Base-by-base conservation (phyloP, 176 grass and related monocot genomes). In the Avena sativa region DNA sequence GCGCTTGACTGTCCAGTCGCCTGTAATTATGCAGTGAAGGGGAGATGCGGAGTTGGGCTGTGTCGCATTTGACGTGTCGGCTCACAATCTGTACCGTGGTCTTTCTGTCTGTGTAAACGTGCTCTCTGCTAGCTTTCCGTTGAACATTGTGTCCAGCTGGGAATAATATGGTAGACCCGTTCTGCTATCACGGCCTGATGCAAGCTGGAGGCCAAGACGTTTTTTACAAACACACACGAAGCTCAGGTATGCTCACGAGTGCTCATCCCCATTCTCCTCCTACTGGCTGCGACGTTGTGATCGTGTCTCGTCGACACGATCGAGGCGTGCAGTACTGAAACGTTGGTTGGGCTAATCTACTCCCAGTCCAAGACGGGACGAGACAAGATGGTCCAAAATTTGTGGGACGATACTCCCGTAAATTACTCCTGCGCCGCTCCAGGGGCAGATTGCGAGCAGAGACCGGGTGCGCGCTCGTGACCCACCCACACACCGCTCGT, bases 151-250 rank as follows among this genome's bases (percentile, higher is more conserved):
- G 12, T n/a, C 53, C 64, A 63, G 65, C 25, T 79, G 73, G 64
- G 28, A 79, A 83, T 90, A 84, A 91, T 58, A 74, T 58, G 74
- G 17, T 74, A 49, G 66, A 79, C 40, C 59, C 60, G 79, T 32
- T 28, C 59, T 69, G 79, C 46, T n/a, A 25, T 49, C 75, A 30
- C n/a, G 34, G 21, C 30, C 30, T 36, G 34, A 34, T 87, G 84
- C 44, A 47, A 50, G 72, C 55, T 46, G 43, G 75, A 65, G 20
- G 20, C 9, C 8, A 60, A 10, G 58, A 21, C 40, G 58, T 9
- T 0, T 60, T n/a, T 60, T 21, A 20, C 58, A 60, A 20, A 10
- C 58, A 60, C 8, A 60, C 21, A 0, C 21, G 8, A 60, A 10
- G 56, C 56, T 59, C 6, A 59, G 56, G 19, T 59, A 19, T 57